Conservation (phyloP, 441 rosid genomes). For the Euphorbia corollata region DNA sequence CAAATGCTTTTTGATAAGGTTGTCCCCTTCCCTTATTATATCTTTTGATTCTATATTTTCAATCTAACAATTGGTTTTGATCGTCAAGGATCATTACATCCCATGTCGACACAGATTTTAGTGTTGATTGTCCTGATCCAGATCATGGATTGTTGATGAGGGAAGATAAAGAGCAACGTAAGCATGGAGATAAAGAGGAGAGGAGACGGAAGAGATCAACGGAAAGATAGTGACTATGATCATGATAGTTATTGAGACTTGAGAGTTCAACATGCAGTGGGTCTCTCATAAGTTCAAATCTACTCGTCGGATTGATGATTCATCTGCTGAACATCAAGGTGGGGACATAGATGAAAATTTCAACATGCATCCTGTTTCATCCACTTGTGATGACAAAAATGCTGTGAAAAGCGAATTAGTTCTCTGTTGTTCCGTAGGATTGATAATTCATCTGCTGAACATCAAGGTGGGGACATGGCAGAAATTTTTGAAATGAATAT, state of each 20-base stretch:
- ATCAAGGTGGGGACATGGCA: slow-evolving; percentile 58
- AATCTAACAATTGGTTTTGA: slow-evolving; percentile 26
- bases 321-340: slow-evolving; percentile 55
- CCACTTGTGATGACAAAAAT: slow-evolving; percentile 62
- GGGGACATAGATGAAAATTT: slow-evolving; percentile 50
- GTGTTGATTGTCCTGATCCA: slow-evolving; percentile 49
- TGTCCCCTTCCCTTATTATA: slow-evolving; percentile 15
- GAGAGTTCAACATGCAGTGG: slow-evolving; percentile 51
- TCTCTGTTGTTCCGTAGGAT: too few relatives aligned
- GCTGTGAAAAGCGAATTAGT: slow-evolving; percentile 21
- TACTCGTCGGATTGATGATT: slow-evolving; percentile 34
- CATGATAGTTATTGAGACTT: slow-evolving; percentile 51
- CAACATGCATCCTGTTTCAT: slow-evolving; percentile 43
- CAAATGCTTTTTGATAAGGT: slow-evolving; percentile 70
- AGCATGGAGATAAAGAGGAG: slow-evolving; percentile 64
- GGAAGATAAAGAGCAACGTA: slow-evolving; percentile 62
- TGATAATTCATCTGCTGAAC: slow-evolving; percentile 49
- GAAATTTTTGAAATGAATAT: slow-evolving; percentile 42
- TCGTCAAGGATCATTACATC: slow-evolving; percentile 33
- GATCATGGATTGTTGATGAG: slow-evolving; percentile 51
- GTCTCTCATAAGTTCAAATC: slow-evolving; percentile 46
- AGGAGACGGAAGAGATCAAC: slow-evolving; percentile 57
- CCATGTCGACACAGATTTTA: slow-evolving; percentile 49
- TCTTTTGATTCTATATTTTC: slow-evolving; percentile 16
- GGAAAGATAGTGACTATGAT: slow-evolving; percentile 53